Evolutionary conservation across 2,329 filamentous ascomycete genomes (phyloP).

Genomic region (Fusarium camptoceras): DNA sequence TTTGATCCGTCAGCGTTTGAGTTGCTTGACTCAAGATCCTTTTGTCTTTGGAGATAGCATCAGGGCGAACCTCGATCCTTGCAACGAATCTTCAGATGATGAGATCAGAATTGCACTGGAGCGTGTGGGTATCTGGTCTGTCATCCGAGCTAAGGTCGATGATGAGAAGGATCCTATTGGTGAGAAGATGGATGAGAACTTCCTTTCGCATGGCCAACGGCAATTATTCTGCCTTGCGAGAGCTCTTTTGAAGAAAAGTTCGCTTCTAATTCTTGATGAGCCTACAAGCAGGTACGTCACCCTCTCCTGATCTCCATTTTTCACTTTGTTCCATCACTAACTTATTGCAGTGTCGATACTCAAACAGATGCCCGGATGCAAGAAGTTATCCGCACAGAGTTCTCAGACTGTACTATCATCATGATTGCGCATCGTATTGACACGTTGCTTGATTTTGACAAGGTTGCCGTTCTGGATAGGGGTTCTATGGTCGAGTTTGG

Average conservation of each 20-base stretch:
- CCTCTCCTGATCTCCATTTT: background rate
- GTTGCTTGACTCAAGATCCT: constrained; percentile 64
- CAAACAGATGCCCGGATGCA: constrained; percentile 49
- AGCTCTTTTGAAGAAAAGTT: constrained; percentile 46
- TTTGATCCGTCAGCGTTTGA: constrained; percentile 51
- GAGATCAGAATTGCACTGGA: constrained; percentile 58
- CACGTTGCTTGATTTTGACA: constrained; percentile 52
- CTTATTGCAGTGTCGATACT: constrained; percentile 44
- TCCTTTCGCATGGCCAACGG: constrained; percentile 50
- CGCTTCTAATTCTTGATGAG: constrained; percentile 53
- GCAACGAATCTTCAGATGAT: constrained; percentile 52
- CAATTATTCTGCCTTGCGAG: constrained; percentile 51
- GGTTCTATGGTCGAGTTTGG: constrained; percentile 49
- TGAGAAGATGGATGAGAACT: constrained; percentile 52
- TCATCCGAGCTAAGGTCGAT: constrained; percentile 55
- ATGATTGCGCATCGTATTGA: constrained; percentile 52
- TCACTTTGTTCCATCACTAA: constrained; percentile 7
- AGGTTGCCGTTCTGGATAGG: constrained; percentile 48
- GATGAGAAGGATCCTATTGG: constrained; percentile 48
- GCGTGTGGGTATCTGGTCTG: constrained; percentile 60
- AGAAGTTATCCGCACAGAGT: constrained; percentile 48
- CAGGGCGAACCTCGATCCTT: constrained; percentile 63
- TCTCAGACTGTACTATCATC: constrained; percentile 48
- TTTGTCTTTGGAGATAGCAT: constrained; percentile 63
- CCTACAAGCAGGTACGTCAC: constrained; percentile 52